These are phyloP conservation scores for Debaryomycetaceae sp. DNA, from an alignment of 1,139 yeast species.

Conservation along the genomic window DNA sequence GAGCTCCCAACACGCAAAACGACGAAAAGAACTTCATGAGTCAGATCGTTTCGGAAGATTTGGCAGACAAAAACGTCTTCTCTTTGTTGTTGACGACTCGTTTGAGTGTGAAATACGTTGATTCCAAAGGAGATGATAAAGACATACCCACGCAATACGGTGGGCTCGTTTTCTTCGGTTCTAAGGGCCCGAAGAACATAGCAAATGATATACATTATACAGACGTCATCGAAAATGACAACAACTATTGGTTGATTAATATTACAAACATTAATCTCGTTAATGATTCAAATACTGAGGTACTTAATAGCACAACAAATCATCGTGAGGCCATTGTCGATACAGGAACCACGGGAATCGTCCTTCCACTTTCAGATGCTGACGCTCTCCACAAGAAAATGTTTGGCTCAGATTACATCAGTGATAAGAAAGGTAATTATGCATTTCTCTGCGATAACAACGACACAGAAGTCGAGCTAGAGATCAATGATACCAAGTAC, in stretches of 20 bases:
- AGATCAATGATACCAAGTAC: conserved; percentile 43
- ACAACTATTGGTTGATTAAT: conserved; percentile 53
- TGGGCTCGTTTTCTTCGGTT: conserved; percentile 27
- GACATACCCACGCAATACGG: conserved; percentile 14
- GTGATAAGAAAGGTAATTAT: conserved; percentile 55
- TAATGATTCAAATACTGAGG: conserved; percentile 23
- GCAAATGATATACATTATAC: conserved; percentile 31
- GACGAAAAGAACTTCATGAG: conserved; percentile 17
- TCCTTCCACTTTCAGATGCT: conserved; percentile 58
- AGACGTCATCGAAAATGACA: conserved; percentile 31
- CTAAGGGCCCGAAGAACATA: conserved; percentile 17
- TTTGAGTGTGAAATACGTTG: conserved; percentile 9
- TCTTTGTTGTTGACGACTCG: conserved; percentile 18
- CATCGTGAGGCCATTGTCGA: conserved; percentile 52
- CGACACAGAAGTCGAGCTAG: conserved; percentile 26
- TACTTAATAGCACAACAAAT: conserved; percentile 21
- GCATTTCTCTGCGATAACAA: conserved; percentile 58
- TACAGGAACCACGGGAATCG: conserved; percentile 65
- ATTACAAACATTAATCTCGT: conserved; percentile 33
- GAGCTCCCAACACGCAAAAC: conserved; percentile 45
- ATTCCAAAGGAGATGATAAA: not conserved
- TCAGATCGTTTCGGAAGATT: conserved; percentile 15
- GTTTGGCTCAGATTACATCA: conserved; percentile 45
- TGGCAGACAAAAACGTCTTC: conserved; percentile 20
- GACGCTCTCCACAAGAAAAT: conserved; percentile 40